Evolutionary conservation across 345 rosid species (phyloP), one percentile per base, ranked within the genome.

Genomic region (Populus ilicifolia): DNA sequence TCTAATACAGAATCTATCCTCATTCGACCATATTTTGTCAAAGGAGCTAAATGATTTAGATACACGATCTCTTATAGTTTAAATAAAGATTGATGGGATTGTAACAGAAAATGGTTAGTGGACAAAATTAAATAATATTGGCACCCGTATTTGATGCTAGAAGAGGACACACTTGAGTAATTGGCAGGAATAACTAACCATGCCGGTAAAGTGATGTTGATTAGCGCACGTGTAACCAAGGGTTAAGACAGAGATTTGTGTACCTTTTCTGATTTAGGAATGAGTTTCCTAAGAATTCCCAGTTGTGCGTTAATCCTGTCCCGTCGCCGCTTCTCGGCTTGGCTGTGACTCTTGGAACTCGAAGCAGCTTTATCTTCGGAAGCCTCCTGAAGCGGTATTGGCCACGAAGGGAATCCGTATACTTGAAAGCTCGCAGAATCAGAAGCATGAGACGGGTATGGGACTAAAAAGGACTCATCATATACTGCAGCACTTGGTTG

Each of bases 201-300:
- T 9, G 14, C 63, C 63, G 63, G 25, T n/a, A 23, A 56, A 23
- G 63, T 10, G 3, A n/a, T n/a, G 63, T 10, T n/a, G 59, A 52
- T 20, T 52, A 20, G 59, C 2, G n/a, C 59, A 52, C 20, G 59
- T 20, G 20, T 18, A n/a, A 8, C 27, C 23, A 10, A 59, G 29
- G 63, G 63, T n/a, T 56, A n/a, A 56, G 63, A 56, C 63, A 59
- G 13, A 6, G 59, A 23, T 11, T 48, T 27, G 64, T 36, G 54
- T 80, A 91, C 99, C 97, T 95, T 95, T 48, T 93, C 98, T 13
- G 99, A 92, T 69, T 81, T 87, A 9, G 99, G 98, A 72, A 95
- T 88, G 21, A 93, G 89, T 79, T 95, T 93, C 79, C 99, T 84
- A 38, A 95, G 90, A 80, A 86, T 85, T 8, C 94, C 77, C 64